These are phyloP conservation scores for Syncephalastrum racemosum DNA, from an alignment of 371 early-diverging fungal genomes.

Conservation along the genomic window DNA sequence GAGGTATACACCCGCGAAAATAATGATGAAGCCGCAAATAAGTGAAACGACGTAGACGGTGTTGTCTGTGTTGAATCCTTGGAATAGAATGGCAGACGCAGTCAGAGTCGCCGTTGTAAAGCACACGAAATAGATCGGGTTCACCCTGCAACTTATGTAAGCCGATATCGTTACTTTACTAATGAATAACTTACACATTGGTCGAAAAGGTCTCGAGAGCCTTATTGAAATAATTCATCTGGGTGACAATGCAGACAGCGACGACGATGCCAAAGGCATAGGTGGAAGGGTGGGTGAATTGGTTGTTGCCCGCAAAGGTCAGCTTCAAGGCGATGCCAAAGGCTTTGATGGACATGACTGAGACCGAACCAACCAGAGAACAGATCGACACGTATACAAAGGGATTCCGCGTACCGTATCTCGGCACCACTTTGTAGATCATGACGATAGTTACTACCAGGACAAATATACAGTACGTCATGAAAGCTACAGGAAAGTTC, in stretches of 20 bases:
- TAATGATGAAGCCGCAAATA: conserved; percentile 86
- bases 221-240: conserved; percentile 97
- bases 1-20: conserved; percentile 88
- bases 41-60: conserved; percentile 79
- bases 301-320: conserved; percentile 89
- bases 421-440: conserved; percentile 79
- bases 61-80: conserved; percentile 79
- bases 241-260: conserved; percentile 76
- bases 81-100: conserved; percentile 84
- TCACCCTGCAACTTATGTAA: conserved; percentile 55
- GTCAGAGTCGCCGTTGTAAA: conserved; percentile 91
- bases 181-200: conserved; percentile 66
- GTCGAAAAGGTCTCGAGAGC: conserved; percentile 88
- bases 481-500: conserved; percentile 57
- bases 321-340: conserved; percentile 91
- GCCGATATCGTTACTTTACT: too few relatives aligned
- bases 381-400: conserved; percentile 86
- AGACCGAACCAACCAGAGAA: conserved; percentile 84
- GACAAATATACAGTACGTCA: conserved; percentile 75
- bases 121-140: conserved; percentile 90
- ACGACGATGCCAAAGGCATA: conserved; percentile 84
- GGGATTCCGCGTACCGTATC: conserved; percentile 75
- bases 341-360: conserved; percentile 89
- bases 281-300: conserved; percentile 83
- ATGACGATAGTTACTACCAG: conserved; percentile 58